Percentiles rank a stretch among this genome's conserved stretches.
These are phyloP conservation scores for Erigeron philadelphicus DNA, from an alignment of 140 eudicot genomes.

Conservation along the genomic window DNA sequence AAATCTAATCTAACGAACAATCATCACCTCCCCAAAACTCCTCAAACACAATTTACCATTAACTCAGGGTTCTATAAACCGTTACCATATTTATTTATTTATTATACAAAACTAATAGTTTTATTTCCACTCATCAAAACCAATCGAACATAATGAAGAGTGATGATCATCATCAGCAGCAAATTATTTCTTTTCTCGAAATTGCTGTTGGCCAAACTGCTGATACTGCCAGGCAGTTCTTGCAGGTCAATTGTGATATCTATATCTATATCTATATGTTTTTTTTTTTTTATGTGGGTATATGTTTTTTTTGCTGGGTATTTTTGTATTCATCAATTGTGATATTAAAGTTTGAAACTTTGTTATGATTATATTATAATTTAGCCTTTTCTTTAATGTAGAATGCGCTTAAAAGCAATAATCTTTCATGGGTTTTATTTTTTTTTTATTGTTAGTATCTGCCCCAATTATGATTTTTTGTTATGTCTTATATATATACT, in stretches of 20 bases:
- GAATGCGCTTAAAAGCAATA: neutral
- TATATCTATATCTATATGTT: neutral
- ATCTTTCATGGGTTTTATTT: too few species aligned
- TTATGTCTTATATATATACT: neutral
- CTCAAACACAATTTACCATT: too few species aligned
- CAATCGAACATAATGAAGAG: slow-evolving; percentile 43
- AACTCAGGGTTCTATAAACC: too few species aligned
- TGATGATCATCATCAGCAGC: slow-evolving; percentile 60
- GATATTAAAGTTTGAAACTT: neutral
- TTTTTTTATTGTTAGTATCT: too few species aligned
- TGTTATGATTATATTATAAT: neutral
- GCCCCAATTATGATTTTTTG: neutral
- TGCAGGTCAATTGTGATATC: slow-evolving; percentile 46
- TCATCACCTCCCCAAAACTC: too few species aligned
- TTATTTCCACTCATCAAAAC: neutral
- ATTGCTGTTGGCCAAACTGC: slow-evolving; percentile 88
- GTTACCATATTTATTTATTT: too few species aligned
- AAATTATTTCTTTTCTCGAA: slow-evolving; percentile 67
- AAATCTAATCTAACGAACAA: too few species aligned
- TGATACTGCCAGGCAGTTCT: slow-evolving; percentile 77
- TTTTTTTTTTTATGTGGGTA: neutral
- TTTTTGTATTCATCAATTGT: slow-evolving; percentile 8
- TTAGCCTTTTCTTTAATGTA: neutral
- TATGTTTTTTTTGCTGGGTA: neutral
- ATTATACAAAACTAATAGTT: too few species aligned